Evolutionary conservation across 768 basidiomycete species (phyloP).

Genomic region (Tulasnella sp.): DNA sequence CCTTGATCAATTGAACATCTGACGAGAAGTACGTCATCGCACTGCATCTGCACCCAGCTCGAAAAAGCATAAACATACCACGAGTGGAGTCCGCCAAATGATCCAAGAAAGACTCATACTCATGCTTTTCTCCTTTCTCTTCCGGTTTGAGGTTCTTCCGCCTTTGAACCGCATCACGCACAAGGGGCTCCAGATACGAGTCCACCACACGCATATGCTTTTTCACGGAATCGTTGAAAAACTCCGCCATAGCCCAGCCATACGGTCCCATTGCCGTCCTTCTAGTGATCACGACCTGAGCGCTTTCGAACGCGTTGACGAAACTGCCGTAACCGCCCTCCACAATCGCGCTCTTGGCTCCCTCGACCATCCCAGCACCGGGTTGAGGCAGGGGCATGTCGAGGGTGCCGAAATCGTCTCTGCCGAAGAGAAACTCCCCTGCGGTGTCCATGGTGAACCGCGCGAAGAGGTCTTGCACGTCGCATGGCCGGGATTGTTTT

Average conservation of each 20-base stretch:
- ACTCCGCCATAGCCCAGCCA: slow-evolving; percentile 27
- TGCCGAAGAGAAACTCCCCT: slow-evolving; percentile 34
- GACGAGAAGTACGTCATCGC: neutral
- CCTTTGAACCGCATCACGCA: slow-evolving; percentile 27
- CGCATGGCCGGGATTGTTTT: slow-evolving; percentile 34
- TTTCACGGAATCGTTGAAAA: slow-evolving; percentile 13
- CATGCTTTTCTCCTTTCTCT: neutral
- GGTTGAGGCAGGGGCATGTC: slow-evolving; percentile 22
- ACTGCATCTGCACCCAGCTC: too few species aligned
- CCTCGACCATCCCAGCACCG: neutral
- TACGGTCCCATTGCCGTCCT: neutral
- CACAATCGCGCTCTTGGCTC: slow-evolving; percentile 25
- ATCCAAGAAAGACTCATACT: slow-evolving; percentile 34
- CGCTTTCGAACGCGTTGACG: slow-evolving; percentile 34
- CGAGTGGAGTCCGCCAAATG: slow-evolving; percentile 27
- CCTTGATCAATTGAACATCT: slow-evolving; percentile 24
- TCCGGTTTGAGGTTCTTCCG: slow-evolving; percentile 5
- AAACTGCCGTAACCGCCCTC: slow-evolving; percentile 27
- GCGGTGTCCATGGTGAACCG: slow-evolving; percentile 36
- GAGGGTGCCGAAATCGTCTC: slow-evolving; percentile 24
- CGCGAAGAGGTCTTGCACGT: slow-evolving; percentile 36
- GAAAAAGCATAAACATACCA: neutral
- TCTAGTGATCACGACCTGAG: slow-evolving; percentile 4
- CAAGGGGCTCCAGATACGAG: slow-evolving; percentile 26
- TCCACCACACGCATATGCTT: neutral